Evolutionary conservation across 2,329 filamentous ascomycete species (phyloP).

Genomic region (Claviceps capensis): DNA sequence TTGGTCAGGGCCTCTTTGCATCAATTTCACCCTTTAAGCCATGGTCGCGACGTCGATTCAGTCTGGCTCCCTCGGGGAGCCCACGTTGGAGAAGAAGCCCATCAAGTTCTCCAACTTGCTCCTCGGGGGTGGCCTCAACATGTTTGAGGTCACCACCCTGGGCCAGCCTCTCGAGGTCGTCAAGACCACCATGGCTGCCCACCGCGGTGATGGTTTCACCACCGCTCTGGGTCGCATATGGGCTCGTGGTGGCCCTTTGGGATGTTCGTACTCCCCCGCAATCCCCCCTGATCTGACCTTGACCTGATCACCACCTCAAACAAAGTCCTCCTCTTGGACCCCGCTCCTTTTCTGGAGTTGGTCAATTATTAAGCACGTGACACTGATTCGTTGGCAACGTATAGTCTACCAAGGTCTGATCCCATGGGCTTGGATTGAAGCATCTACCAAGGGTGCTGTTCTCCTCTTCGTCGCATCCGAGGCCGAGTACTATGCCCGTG

Average conservation of each 20-base stretch:
- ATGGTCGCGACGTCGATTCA: conserved; percentile 49
- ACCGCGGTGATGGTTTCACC: conserved; percentile 77
- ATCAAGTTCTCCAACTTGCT: conserved; percentile 99
- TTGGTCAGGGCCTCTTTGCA: conserved; percentile 84
- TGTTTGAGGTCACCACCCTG: conserved; percentile 70
- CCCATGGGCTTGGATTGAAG: conserved; percentile 99
- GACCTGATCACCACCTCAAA: background rate
- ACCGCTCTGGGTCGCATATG: conserved; percentile 77
- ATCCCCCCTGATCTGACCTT: too few species aligned
- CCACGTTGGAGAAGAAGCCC: conserved; percentile 90
- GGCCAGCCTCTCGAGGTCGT: conserved; percentile 86
- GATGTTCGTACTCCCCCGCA: conserved; percentile 53
- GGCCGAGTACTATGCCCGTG: conserved; percentile 86
- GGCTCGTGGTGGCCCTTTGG: conserved; percentile 81
- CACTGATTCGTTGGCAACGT: conserved; percentile 37
- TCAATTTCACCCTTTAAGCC: conserved; percentile 37
- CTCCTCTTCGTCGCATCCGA: conserved; percentile 98
- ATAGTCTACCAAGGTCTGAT: conserved; percentile 98
- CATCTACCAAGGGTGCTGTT: conserved; percentile 97
- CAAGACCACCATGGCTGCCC: conserved; percentile 99
- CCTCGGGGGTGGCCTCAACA: conserved; percentile 82
- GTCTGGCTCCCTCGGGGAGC: conserved; percentile 32
- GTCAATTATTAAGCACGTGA: too few species aligned
- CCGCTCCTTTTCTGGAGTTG: background rate
- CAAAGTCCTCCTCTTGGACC: too few species aligned